Evolutionary conservation across 352 stramenopile species (phyloP).

Genomic region (Globisporangium carolinianum): DNA sequence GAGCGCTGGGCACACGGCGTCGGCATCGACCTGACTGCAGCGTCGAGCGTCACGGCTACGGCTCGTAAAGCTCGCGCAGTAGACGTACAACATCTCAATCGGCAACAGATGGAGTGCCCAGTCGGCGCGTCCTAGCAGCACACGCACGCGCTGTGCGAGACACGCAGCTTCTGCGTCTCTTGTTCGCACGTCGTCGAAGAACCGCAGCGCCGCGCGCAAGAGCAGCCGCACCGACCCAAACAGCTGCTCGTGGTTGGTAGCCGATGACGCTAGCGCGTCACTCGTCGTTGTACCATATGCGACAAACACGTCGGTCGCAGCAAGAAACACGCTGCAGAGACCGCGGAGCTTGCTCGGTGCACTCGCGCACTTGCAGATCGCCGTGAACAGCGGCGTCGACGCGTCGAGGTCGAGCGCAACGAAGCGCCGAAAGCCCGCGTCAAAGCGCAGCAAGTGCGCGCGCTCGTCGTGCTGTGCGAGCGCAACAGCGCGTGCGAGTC

Average conservation of each 20-base stretch:
- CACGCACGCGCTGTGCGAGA: constrained; percentile 20
- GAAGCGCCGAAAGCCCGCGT: constrained; percentile 25
- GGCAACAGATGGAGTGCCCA: constrained; percentile 25
- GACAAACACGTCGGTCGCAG: constrained; percentile 21
- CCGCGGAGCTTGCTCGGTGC: constrained; percentile 30
- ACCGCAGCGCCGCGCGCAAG: constrained; percentile 28
- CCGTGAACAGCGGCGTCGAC: constrained; percentile 23
- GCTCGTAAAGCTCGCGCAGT: constrained; percentile 16
- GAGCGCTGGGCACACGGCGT: background rate
- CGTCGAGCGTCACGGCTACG: background rate
- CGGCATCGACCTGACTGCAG: too few relatives aligned
- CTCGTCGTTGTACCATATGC: background rate
- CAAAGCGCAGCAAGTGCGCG: constrained; percentile 30
- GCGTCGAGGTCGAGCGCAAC: constrained; percentile 19
- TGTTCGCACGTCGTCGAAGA: constrained; percentile 15
- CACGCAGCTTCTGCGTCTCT: constrained; percentile 23
- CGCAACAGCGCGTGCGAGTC: constrained; percentile 5
- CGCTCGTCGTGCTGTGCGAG: constrained; percentile 13
- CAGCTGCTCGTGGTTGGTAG: constrained; percentile 14
- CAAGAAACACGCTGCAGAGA: constrained; percentile 34
- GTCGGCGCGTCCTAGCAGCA: constrained; percentile 20
- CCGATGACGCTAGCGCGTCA: background rate
- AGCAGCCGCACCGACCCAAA: constrained; percentile 29
- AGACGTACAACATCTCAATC: constrained; percentile 32
- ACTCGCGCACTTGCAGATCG: constrained; percentile 27